Percentiles rank a stretch among this genome's conserved stretches.
Conservation (phyloP, 2,329 filamentous ascomycete genomes). For the Ceratocystis lukuohia region DNA sequence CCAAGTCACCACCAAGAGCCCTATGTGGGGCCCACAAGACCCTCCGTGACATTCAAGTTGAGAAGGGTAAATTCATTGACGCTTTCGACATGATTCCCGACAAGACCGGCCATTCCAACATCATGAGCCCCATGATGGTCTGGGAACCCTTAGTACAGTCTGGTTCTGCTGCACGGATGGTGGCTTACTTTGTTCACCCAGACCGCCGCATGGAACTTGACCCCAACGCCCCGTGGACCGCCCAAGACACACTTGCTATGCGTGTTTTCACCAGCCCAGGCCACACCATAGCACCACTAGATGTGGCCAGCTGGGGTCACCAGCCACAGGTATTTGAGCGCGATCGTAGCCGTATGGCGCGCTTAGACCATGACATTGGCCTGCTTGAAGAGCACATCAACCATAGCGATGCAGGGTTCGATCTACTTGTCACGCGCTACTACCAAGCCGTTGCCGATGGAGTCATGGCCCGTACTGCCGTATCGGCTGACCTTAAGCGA, state of each 20-base stretch:
- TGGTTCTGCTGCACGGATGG: not conserved
- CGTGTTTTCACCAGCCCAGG: slow-evolving; percentile 11
- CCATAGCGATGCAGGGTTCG: slow-evolving; percentile 22
- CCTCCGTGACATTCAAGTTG: slow-evolving; percentile 6
- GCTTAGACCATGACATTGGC: slow-evolving; percentile 22
- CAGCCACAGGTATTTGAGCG: not conserved
- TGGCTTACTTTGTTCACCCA: slow-evolving; percentile 10
- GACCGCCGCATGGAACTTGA: slow-evolving; percentile 3
- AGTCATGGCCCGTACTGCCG: not conserved
- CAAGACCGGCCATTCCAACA: slow-evolving; percentile 11
- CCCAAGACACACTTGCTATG: slow-evolving; percentile 1
- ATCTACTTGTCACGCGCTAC: slow-evolving; percentile 21
- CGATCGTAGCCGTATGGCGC: slow-evolving; percentile 5
- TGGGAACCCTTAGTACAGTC: slow-evolving; percentile 11
- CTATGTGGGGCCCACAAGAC: not conserved
- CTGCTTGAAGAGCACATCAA: slow-evolving; percentile 22
- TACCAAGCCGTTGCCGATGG: slow-evolving; percentile 22
- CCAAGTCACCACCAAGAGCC: not conserved
- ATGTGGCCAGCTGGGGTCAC: slow-evolving; percentile 4
- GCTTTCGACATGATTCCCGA: slow-evolving; percentile 4
- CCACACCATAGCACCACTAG: slow-evolving; percentile 4
- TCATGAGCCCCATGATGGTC: slow-evolving; percentile 6
- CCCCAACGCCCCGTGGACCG: slow-evolving; percentile 3
- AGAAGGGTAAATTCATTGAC: not conserved
- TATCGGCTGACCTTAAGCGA: slow-evolving; percentile 17